Base-by-base conservation (phyloP, 2,329 filamentous ascomycete species). In the Diaporthe ampelina region DNA sequence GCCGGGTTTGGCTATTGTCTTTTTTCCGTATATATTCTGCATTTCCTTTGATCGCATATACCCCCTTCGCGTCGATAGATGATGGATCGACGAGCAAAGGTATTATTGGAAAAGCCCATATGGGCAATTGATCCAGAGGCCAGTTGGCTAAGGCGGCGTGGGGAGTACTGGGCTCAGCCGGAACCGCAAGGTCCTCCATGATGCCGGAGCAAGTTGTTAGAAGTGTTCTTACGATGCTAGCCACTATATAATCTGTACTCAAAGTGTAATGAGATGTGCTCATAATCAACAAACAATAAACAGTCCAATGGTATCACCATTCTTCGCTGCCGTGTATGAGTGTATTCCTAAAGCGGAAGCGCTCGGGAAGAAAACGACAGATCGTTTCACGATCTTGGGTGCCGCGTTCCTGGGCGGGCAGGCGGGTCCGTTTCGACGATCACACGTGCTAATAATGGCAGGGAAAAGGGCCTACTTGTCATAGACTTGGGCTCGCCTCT, bases 301-400 rank as follows among this genome's bases (percentile, higher is more conserved):
- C 40, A 15, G 11, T 26, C 19, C 0, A 68, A 37, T 40, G 29
- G 6, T 13, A 37, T 17, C 63, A 5, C 37, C 21, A n/a, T 50
- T 8, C 40, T 21, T 48, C 19, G 24, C 10, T n/a, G 19, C 45
- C n/a, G 21, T 50, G 45, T 50, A 26, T 15, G 9, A 52, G 45
- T 37, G 29, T 6, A 3, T 37, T 15, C 9, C 13, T 3, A n/a
- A 21, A 40, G 13, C n/a, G 32, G 32, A 21, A 24, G 26, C 26
- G 67, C 26, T 7, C 35, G 24, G 45, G 35, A 5, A 26, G 19
- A n/a, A 63, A 48, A 43, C 48, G 70, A 63, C 57, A 63, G 45
- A 54, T 72, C 70, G 70, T 72, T 54, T 43, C 57, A 54, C 57
- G 37, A 72, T 63, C 70, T 63, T 56, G 13, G 45, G 57, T 56